Evolutionary conservation across 106 monocot species (phyloP).

Genomic region (Triglochin maritima): DNA sequence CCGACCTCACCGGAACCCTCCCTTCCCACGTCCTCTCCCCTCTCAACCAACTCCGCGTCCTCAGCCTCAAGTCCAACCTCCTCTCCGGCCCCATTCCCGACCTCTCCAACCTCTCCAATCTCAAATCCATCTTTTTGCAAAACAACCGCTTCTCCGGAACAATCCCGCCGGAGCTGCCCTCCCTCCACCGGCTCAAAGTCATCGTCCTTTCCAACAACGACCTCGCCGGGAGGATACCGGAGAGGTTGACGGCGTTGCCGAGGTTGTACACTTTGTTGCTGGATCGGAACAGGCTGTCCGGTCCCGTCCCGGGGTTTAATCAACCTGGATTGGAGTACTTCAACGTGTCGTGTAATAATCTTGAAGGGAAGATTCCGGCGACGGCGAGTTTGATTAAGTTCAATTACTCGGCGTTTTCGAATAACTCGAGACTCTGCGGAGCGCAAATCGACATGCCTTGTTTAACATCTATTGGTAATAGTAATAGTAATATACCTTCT

Average conservation of each 20-base stretch:
- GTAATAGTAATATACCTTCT: too few species aligned
- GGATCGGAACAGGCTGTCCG: constrained; percentile 51
- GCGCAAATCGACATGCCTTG: constrained; percentile 12
- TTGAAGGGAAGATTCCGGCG: constrained; percentile 61
- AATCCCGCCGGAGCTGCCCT: constrained; percentile 37
- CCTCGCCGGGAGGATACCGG: constrained; percentile 57
- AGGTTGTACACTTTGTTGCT: constrained; percentile 48
- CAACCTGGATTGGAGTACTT: constrained; percentile 44
- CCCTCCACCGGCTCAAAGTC: constrained; percentile 66
- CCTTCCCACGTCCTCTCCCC: constrained; percentile 17
- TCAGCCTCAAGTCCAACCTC: constrained; percentile 79
- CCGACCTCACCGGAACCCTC: constrained; percentile 64
- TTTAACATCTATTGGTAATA: too few species aligned
- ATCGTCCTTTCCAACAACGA: constrained; percentile 55
- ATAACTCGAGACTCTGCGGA: constrained; percentile 64
- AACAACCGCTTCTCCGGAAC: constrained; percentile 59
- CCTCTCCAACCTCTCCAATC: constrained; percentile 38
- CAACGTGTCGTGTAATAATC: constrained; percentile 69
- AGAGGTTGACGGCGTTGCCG: constrained; percentile 24
- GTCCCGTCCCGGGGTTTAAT: constrained; percentile 45
- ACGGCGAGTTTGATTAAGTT: constrained; percentile 36
- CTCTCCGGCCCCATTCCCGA: constrained; percentile 70
- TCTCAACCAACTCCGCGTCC: constrained; percentile 76
- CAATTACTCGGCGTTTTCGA: constrained; percentile 50
- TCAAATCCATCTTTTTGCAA: constrained; percentile 71